A percentile compares a stretch with the other conserved stretches of the same genome.
Evolutionary conservation across 2,329 filamentous ascomycete species (phyloP).

Genomic region (Aspergillus caelatus): DNA sequence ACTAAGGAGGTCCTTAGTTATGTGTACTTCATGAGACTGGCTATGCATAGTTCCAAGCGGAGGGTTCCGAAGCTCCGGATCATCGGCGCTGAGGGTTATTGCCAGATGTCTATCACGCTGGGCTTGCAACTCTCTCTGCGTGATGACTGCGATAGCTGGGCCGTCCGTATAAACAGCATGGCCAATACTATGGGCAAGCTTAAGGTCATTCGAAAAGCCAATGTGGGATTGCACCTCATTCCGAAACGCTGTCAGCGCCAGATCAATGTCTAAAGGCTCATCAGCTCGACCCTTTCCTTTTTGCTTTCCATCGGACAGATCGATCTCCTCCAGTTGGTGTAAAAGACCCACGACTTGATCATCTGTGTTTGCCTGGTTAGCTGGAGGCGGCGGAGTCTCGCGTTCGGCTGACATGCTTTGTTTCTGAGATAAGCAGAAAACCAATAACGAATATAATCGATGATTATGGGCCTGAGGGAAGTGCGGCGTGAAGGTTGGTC

Average conservation of each 20-base stretch:
- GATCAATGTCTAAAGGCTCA: background rate
- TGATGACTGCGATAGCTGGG: background rate
- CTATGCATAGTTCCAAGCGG: accelerated
- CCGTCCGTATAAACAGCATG: background rate
- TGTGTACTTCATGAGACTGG: background rate
- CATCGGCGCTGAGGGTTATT: background rate
- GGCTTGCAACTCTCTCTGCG: background rate
- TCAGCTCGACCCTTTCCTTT: background rate
- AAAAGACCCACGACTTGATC: background rate
- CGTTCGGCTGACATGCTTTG: too few species aligned
- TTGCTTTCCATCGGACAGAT: background rate
- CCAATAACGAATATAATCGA: too few species aligned
- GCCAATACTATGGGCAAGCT: background rate
- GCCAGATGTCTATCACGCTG: background rate
- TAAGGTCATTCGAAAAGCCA: background rate
- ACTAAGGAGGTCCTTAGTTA: background rate
- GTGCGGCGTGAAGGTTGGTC: too few species aligned
- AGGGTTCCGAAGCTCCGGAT: background rate
- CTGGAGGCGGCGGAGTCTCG: background rate
- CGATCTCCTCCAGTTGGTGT: background rate
- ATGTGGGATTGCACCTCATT: background rate
- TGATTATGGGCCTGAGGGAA: too few species aligned
- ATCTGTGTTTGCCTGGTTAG: background rate
- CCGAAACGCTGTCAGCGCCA: background rate
- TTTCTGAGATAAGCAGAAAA: too few species aligned